Evolutionary conservation across 1,284 basidiomycete genomes (phyloP).

Genomic region (Megacollybia platyphylla): DNA sequence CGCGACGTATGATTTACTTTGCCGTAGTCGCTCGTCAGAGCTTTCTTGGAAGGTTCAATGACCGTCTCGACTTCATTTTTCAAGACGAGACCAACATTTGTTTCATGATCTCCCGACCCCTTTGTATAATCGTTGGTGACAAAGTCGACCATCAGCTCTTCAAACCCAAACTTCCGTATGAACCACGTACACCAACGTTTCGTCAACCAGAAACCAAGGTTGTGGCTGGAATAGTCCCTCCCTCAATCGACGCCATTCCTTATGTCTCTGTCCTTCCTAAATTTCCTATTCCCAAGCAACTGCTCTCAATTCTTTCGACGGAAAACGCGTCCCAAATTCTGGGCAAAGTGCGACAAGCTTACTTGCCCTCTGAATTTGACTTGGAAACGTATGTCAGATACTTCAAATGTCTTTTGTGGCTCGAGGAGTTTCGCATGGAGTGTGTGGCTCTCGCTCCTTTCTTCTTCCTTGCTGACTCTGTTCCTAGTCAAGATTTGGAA

Average conservation of each 20-base stretch:
- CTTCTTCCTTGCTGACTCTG: not conserved
- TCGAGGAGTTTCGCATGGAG: conserved; percentile 48
- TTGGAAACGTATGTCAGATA: conserved; percentile 26
- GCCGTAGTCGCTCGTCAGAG: conserved; percentile 20
- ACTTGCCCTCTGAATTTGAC: conserved; percentile 26
- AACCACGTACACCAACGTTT: conserved; percentile 25
- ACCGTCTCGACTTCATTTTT: conserved; percentile 28
- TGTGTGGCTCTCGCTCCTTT: conserved; percentile 17
- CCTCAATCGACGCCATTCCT: conserved; percentile 22
- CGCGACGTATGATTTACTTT: conserved; percentile 16
- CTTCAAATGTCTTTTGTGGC: conserved; percentile 42
- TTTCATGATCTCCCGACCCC: conserved; percentile 30
- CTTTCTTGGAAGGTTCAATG: conserved; percentile 34
- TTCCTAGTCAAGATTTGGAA: conserved; percentile 36
- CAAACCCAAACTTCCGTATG: conserved; percentile 36
- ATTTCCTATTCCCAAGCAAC: conserved; percentile 21
- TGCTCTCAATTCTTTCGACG: conserved; percentile 16
- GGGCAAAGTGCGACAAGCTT: conserved; percentile 14
- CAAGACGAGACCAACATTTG: conserved; percentile 22
- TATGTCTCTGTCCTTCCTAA: conserved; percentile 26
- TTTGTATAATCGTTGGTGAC: conserved; percentile 29
- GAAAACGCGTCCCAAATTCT: conserved; percentile 13
- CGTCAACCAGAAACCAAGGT: conserved; percentile 27
- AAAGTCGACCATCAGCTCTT: conserved; percentile 33
- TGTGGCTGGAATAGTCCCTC: conserved; percentile 34